Conservation (phyloP, 371 early-diverging fungal genomes). For the Rhizopus sp. region DNA sequence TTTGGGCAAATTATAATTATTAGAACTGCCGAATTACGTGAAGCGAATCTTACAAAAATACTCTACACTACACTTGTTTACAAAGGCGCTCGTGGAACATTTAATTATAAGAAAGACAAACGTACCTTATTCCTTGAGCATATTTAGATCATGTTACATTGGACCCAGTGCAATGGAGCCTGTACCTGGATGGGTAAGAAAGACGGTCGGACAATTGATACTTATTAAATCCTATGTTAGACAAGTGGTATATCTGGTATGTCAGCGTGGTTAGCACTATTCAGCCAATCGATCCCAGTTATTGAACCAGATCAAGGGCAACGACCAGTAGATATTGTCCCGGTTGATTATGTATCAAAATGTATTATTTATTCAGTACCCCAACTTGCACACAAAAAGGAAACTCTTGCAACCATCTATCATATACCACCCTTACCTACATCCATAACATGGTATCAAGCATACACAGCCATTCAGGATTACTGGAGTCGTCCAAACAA, state of each 20-base stretch:
- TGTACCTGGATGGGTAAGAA: slow-evolving; percentile 51
- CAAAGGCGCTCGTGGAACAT: slow-evolving; percentile 54
- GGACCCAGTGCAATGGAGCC: slow-evolving; percentile 47
- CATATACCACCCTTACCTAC: slow-evolving; percentile 17
- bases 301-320: slow-evolving; percentile 31
- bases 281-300: slow-evolving; percentile 22
- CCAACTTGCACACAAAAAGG: slow-evolving; percentile 8
- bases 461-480: slow-evolving; percentile 26
- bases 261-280: slow-evolving; percentile 33
- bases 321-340: slow-evolving; percentile 31
- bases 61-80: slow-evolving; percentile 54
- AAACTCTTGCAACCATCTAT: slow-evolving; percentile 12
- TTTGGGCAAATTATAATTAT: slow-evolving; percentile 12
- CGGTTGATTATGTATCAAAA: slow-evolving; percentile 39
- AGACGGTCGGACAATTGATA: background rate
- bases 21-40: slow-evolving; percentile 17
- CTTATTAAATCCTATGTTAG: slow-evolving; percentile 7
- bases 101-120: slow-evolving; percentile 38
- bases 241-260: slow-evolving; percentile 47
- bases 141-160: slow-evolving; percentile 51
- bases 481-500: slow-evolving; percentile 31
- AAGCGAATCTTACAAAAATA: slow-evolving; percentile 34
- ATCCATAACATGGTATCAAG: slow-evolving; percentile 25
- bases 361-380: slow-evolving; percentile 25
- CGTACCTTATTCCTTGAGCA: slow-evolving; percentile 38